These are phyloP conservation scores for Ophiocordyceps camponoti-leonardi DNA, from an alignment of 2,329 filamentous ascomycete genomes.

Conservation along the genomic window DNA sequence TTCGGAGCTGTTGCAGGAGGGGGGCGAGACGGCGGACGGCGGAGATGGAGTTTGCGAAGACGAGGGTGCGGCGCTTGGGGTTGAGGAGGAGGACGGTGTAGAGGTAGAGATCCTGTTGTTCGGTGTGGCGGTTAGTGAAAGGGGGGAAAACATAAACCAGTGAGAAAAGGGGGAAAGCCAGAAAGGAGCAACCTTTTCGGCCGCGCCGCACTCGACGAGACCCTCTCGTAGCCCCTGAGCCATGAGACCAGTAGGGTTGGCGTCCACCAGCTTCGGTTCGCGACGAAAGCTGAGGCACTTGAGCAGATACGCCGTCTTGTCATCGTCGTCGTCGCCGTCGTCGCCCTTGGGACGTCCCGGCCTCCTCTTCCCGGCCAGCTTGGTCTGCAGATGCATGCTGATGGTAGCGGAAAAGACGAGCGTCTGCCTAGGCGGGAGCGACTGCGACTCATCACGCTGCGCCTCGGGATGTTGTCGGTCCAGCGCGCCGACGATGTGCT, in stretches of 20 bases:
- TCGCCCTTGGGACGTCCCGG: slow-evolving; percentile 15
- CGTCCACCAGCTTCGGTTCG: slow-evolving; percentile 78
- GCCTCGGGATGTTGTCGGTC: slow-evolving; percentile 52
- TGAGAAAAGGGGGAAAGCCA: slow-evolving; percentile 76
- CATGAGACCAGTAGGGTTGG: slow-evolving; percentile 81
- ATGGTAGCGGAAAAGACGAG: slow-evolving; percentile 96
- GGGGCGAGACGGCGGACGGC: slow-evolving; percentile 75
- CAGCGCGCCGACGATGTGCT: slow-evolving; percentile 69
- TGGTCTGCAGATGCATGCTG: slow-evolving; percentile 78
- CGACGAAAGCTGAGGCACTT: slow-evolving; percentile 79
- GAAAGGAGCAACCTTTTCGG: slow-evolving; percentile 91
- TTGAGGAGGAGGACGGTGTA: slow-evolving; percentile 78
- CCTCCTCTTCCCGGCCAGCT: slow-evolving; percentile 62
- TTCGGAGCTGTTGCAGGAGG: slow-evolving; percentile 64
- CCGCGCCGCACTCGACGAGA: slow-evolving; percentile 76
- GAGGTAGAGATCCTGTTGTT: slow-evolving; percentile 62
- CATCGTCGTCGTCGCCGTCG: slow-evolving; percentile 41
- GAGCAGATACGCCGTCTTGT: slow-evolving; percentile 85
- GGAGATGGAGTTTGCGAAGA: slow-evolving; percentile 94
- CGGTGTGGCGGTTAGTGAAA: neutral
- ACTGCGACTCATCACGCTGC: slow-evolving; percentile 22
- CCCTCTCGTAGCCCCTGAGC: slow-evolving; percentile 73
- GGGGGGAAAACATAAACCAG: too few species aligned
- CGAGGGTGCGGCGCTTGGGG: slow-evolving; percentile 60
- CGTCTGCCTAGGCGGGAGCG: slow-evolving; percentile 49